Conservation (phyloP, 2,329 filamentous ascomycete species). For the Cercospora janseana region DNA sequence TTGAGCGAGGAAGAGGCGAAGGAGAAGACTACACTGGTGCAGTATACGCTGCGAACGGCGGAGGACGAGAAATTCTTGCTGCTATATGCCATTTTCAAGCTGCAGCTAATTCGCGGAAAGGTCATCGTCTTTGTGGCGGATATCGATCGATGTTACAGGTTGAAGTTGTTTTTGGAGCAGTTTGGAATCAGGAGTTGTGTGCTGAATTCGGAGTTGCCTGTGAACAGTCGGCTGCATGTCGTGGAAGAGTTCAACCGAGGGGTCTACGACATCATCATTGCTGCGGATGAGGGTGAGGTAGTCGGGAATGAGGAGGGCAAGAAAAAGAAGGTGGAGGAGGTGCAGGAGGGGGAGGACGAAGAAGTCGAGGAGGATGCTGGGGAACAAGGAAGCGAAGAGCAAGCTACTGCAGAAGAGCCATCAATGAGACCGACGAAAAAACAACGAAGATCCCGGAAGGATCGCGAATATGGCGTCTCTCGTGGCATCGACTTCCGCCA, state of each 20-base stretch:
- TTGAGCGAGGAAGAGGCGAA: slow-evolving; percentile 70
- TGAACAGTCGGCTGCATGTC: slow-evolving; percentile 89
- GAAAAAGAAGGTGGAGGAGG: slow-evolving; percentile 31
- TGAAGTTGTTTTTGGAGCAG: slow-evolving; percentile 95
- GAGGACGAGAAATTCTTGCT: slow-evolving; percentile 97
- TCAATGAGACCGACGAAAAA: slow-evolving; percentile 47
- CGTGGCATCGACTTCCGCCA: slow-evolving; percentile 96
- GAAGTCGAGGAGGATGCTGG: slow-evolving; percentile 31
- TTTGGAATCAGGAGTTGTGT: slow-evolving; percentile 93
- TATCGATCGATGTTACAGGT: slow-evolving; percentile 82
- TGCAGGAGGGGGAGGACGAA: slow-evolving; percentile 35
- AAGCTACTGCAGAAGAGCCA: slow-evolving; percentile 31
- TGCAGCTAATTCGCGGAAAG: slow-evolving; percentile 91
- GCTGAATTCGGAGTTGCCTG: slow-evolving; percentile 87
- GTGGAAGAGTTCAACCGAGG: slow-evolving; percentile 97
- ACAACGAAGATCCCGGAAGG: slow-evolving; percentile 63
- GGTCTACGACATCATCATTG: slow-evolving; percentile 97
- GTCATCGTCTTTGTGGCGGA: slow-evolving; percentile 81
- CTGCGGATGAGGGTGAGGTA: slow-evolving; percentile 86
- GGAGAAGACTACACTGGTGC: slow-evolving; percentile 65
- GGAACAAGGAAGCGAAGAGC: slow-evolving; percentile 20
- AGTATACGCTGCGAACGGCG: slow-evolving; percentile 88
- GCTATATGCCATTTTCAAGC: slow-evolving; percentile 90
- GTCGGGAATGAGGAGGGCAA: slow-evolving; percentile 61
- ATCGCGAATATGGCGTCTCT: slow-evolving; percentile 92